Conservation (phyloP, 805 yeast genomes). For the Zygosaccharomyces bisporus region DNA sequence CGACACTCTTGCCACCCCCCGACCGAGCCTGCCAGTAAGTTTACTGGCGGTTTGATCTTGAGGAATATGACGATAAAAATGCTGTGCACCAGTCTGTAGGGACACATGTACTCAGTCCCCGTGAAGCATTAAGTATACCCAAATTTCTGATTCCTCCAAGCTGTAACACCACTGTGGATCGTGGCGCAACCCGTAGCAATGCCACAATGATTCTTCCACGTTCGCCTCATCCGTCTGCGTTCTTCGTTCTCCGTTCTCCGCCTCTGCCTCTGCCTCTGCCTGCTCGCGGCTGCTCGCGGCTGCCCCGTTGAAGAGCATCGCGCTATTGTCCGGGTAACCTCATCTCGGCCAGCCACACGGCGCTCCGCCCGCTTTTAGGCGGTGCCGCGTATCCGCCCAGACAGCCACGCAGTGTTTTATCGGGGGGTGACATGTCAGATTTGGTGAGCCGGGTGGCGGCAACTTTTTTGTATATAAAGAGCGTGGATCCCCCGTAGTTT, state of each 20-base stretch:
- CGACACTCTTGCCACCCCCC: neutral
- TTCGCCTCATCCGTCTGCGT: too few species aligned
- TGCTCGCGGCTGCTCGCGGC: neutral
- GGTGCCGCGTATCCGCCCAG: constrained; percentile 2
- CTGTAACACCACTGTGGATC: neutral
- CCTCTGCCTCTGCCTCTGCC: too few species aligned
- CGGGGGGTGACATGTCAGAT: constrained; percentile 1
- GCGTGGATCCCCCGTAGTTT: too few species aligned
- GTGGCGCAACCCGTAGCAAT: neutral
- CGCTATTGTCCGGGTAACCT: neutral
- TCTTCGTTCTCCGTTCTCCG: too few species aligned
- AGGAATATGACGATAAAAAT: constrained; percentile 36
- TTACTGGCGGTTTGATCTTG: constrained; percentile 8
- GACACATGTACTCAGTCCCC: constrained; percentile 33
- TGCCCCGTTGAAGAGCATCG: too few species aligned
- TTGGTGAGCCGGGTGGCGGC: neutral
- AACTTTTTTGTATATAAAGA: neutral
- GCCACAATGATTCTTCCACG: too few species aligned
- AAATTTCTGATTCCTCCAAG: constrained; percentile 34
- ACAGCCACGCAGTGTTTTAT: neutral
- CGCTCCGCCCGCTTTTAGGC: neutral
- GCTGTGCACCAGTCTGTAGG: constrained; percentile 41
- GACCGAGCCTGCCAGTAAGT: constrained; percentile 2
- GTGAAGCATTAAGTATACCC: constrained; percentile 40
- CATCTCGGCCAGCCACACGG: constrained; percentile 1